phyloP scores from a whole-genome alignment of 345 rosid species.

The Brassica rapa region DNA sequence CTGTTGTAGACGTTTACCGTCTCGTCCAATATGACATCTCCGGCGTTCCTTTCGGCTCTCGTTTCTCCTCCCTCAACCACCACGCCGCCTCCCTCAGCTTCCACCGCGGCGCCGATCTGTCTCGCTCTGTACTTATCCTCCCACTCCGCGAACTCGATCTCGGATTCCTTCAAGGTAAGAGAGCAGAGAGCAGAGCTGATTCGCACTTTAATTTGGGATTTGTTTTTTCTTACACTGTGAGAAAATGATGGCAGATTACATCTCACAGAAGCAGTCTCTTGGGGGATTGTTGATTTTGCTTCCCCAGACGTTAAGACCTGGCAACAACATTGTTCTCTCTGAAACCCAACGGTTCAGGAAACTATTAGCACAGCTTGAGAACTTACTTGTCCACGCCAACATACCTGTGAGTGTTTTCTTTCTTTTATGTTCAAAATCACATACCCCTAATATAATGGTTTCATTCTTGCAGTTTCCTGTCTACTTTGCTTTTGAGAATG shows the following conservation, averaged over 20 bases:
- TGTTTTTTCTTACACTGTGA: background rate
- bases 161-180: constrained; percentile 62
- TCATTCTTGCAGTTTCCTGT: constrained; percentile 75
- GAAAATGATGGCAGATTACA: constrained; percentile 58
- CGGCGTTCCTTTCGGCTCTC: constrained; percentile 90
- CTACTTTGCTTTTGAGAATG: constrained; percentile 93
- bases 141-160: constrained; percentile 76
- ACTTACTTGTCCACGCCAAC: constrained; percentile 66
- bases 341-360: constrained; percentile 50
- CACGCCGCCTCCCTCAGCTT: constrained; percentile 84
- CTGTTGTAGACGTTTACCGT: constrained; percentile 96
- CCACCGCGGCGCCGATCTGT: constrained; percentile 80
- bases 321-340: constrained; percentile 33
- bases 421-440: background rate
- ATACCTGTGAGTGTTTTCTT: constrained; percentile 70
- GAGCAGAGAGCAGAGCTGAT: background rate
- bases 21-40: constrained; percentile 93
- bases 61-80: constrained; percentile 83
- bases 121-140: constrained; percentile 83
- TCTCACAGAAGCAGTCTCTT: constrained; percentile 63
- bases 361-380: constrained; percentile 64
- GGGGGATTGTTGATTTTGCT: constrained; percentile 91
- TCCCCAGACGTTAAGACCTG: constrained; percentile 64
- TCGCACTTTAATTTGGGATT: background rate
- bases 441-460: background rate